Base-by-base conservation (phyloP, 805 yeast species). In the Suhomyces canberraensis region DNA sequence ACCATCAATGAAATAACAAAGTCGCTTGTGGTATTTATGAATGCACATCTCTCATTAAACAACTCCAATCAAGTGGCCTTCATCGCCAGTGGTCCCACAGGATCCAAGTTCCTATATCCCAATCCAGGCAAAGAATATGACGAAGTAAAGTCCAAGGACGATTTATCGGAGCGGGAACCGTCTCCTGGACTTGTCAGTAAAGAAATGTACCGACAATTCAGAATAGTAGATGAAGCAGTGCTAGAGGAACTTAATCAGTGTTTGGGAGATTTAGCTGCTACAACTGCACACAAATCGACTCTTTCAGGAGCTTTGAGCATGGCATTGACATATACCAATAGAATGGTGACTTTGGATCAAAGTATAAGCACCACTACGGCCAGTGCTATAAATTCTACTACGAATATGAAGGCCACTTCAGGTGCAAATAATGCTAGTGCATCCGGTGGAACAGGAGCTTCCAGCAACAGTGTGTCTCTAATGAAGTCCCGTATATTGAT, bases 41-140 rank as follows among this genome's bases (percentile, higher is more conserved):
- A 93, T 58, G 89, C 95, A 1, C 98, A 93, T 58, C 57, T 93
- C 31, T 81, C 98, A 0, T 69, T 87, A 34, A 86, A 86, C 58
- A 85, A 84, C 47, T 78, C 89, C 25, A 93, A 93, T 57, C 77
- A 77, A 51, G 95, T 91, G 8, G 84, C 93, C 2, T 76, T 91
- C 11, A 75, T 90, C 26, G 84, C 87, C 1, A 81, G 87, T 15
- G 84, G 87, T 46, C 75, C 87, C 1, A 60, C 64, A 11, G 87
- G 91, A 0, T 79, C 95, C 0, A 65, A 67, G 45, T 76, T 84
- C 46, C 54, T 91, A 16, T 87, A 80, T 51, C 98, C 98, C 3
- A 61, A 57, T 37, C 58, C 64, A 13, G 39, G 35, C 16, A 37
- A 40, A 19, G 31, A 36, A 11, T 40, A 40, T 31, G 49, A 45